phyloP scores from a whole-genome alignment of 768 basidiomycete genomes.

The Rhodotorula diobovata region DNA sequence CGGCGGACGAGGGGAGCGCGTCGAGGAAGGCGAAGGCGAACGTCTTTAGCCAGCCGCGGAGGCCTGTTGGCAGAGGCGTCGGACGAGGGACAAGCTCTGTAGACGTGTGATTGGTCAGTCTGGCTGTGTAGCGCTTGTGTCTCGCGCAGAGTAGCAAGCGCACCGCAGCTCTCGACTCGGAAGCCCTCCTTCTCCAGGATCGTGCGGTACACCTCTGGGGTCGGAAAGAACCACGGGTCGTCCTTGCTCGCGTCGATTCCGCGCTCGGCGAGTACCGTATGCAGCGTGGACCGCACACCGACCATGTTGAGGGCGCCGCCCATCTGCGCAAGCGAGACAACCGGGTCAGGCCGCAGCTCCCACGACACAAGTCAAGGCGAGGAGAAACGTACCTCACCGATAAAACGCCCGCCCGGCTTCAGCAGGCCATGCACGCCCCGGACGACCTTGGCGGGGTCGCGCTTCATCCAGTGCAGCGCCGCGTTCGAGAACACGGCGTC shows the following conservation, averaged over 20 bases:
- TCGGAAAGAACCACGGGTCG: constrained; percentile 85
- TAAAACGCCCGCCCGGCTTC: constrained; percentile 66
- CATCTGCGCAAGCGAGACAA: constrained; percentile 1
- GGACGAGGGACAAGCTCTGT: constrained; percentile 47
- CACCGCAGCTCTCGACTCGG: constrained; percentile 51
- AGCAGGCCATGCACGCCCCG: constrained; percentile 59
- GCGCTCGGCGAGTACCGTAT: constrained; percentile 54
- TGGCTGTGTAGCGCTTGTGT: constrained; percentile 52
- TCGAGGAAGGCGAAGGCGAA: constrained; percentile 63
- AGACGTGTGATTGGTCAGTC: constrained; percentile 6
- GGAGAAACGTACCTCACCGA: constrained; percentile 67
- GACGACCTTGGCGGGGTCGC: constrained; percentile 63
- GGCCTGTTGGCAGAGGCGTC: constrained; percentile 46
- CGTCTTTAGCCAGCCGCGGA: constrained; percentile 61
- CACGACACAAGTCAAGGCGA: background rate
- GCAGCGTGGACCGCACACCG: constrained; percentile 60
- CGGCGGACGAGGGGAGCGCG: constrained; percentile 52
- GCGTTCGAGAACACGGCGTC: constrained; percentile 79
- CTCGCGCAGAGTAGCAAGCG: constrained; percentile 52
- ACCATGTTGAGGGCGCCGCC: constrained; percentile 44
- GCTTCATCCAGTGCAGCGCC: constrained; percentile 78
- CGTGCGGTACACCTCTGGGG: constrained; percentile 60
- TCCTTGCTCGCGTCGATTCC: constrained; percentile 59
- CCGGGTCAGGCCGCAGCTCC: background rate
- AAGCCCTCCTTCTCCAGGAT: constrained; percentile 62